phyloP scores from a whole-genome alignment of 352 stramenopile species.

The Globisporangium paroecandrum region DNA sequence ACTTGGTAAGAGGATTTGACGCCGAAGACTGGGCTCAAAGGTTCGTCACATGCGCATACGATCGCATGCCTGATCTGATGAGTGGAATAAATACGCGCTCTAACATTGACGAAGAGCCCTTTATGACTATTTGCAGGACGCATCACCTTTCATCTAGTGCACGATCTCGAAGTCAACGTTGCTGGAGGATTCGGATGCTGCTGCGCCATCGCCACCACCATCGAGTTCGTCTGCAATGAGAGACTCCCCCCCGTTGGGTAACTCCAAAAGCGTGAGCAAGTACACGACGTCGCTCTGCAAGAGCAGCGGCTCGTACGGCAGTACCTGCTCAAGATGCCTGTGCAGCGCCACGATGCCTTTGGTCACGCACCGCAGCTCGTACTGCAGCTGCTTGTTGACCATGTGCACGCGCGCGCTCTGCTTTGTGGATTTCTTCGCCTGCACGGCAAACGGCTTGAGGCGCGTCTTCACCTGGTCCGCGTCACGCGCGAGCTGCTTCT shows the following conservation, averaged over 20 bases:
- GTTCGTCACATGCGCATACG: neutral
- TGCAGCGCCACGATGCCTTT: constrained; percentile 43
- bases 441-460: constrained; percentile 58
- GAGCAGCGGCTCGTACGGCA: constrained; percentile 56
- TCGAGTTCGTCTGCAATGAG: constrained; percentile 14
- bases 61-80: too few relatives aligned
- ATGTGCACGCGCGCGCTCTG: constrained; percentile 46
- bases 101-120: neutral
- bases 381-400: constrained; percentile 49
- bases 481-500: constrained; percentile 18
- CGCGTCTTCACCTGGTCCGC: constrained; percentile 44
- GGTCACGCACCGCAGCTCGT: constrained; percentile 39
- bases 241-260: constrained; percentile 16
- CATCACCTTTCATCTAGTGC: neutral
- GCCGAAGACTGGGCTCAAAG: too few relatives aligned
- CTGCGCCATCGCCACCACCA: neutral
- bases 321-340: constrained; percentile 28
- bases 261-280: constrained; percentile 28
- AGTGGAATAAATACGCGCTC: constrained; percentile 1
- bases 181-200: neutral
- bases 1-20: too few relatives aligned
- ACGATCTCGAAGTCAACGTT: neutral
- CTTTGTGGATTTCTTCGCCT: constrained; percentile 53
- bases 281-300: constrained; percentile 44
- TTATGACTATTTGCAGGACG: neutral